Percentiles rank a stretch among this genome's conserved stretches.
phyloP scores from a whole-genome alignment of 2,329 filamentous ascomycete species.

The Pseudocercospora fuligena region DNA sequence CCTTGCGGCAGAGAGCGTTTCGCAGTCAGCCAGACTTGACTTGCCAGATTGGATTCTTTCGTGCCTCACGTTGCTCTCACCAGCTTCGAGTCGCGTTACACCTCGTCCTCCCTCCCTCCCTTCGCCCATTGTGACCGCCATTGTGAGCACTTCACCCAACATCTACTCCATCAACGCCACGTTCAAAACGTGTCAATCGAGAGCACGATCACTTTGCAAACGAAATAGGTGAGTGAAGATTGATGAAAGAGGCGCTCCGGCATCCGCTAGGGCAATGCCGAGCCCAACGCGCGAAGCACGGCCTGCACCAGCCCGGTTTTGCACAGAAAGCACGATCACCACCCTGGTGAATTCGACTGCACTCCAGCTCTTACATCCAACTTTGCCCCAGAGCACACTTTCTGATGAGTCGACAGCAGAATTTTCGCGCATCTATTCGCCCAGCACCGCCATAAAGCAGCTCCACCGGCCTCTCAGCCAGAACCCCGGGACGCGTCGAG shows the following conservation, averaged over 20 bases:
- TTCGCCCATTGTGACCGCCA: not conserved
- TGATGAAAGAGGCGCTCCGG: not conserved
- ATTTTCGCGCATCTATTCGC: constrained; percentile 10
- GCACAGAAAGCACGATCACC: constrained; percentile 1
- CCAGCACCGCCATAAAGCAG: constrained; percentile 1
- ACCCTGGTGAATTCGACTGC: not conserved
- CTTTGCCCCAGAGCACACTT: constrained; percentile 7
- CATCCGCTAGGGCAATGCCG: not conserved
- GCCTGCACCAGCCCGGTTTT: not conserved
- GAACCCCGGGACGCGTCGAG: constrained; percentile 11
- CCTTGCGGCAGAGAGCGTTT: not conserved
- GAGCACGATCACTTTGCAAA: not conserved
- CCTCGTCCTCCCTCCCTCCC: not conserved
- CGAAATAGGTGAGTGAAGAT: not conserved
- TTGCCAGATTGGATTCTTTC: not conserved
- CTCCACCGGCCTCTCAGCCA: constrained; percentile 2
- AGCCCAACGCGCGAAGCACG: not conserved
- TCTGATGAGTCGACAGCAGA: constrained; percentile 21
- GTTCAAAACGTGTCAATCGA: not conserved
- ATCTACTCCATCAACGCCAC: not conserved
- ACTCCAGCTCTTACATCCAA: constrained; percentile 7
- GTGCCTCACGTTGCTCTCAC: not conserved
- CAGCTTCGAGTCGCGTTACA: not conserved
- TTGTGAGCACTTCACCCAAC: not conserved
- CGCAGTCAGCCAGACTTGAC: not conserved